phyloP scores from a whole-genome alignment of 805 yeast species.

The Metschnikowia drakensbergensis region DNA sequence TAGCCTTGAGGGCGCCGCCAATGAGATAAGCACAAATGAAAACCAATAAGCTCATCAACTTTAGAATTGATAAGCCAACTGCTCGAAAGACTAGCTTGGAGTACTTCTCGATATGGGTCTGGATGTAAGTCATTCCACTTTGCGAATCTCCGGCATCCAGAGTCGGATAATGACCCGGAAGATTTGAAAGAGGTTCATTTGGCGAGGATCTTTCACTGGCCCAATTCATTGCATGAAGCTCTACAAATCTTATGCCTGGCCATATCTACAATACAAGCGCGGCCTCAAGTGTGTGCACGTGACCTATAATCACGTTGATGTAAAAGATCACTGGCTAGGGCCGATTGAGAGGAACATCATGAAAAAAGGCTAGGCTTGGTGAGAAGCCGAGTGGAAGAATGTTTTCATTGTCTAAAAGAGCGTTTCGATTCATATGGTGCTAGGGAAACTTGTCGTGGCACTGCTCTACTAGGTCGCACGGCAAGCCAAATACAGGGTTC shows the following conservation, averaged over 20 bases:
- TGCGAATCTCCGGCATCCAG: neutral
- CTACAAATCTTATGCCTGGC: neutral
- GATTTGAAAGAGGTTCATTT: neutral
- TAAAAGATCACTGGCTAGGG: too few species aligned
- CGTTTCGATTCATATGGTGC: neutral
- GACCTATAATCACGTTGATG: neutral
- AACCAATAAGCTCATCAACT: neutral
- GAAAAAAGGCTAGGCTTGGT: too few species aligned
- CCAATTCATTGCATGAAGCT: neutral
- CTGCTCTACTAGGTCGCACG: slow-evolving; percentile 38
- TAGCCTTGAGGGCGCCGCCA: slow-evolving; percentile 1
- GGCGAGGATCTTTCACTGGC: neutral
- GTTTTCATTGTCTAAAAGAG: too few species aligned
- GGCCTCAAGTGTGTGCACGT: neutral
- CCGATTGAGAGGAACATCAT: too few species aligned
- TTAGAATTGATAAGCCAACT: neutral
- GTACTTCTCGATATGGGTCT: neutral
- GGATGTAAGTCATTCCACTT: neutral
- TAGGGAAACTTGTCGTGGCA: slow-evolving; percentile 14
- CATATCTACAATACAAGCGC: neutral
- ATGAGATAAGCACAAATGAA: neutral
- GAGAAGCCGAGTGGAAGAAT: too few species aligned
- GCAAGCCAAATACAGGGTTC: slow-evolving; percentile 46
- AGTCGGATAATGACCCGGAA: slow-evolving; percentile 1
- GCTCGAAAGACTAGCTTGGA: neutral